Evolutionary conservation across 2,329 filamentous ascomycete genomes (phyloP).

Genomic region (Sclerotiophoma versabilis): DNA sequence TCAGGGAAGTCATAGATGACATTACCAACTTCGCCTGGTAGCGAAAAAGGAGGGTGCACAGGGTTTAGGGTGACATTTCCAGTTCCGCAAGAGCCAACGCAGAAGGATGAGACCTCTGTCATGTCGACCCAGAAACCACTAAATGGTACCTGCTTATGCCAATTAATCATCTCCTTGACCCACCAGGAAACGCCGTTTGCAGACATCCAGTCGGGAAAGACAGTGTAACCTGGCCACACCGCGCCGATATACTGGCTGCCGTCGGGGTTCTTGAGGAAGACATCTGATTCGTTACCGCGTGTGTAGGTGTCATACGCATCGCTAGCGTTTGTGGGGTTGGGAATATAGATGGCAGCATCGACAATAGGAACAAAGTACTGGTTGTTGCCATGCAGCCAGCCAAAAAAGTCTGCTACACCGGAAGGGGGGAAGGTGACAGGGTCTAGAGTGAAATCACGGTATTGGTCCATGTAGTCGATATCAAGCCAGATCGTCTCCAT

Average conservation of each 20-base stretch:
- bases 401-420: constrained; percentile 60
- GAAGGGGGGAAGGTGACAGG: constrained; percentile 58
- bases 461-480: constrained; percentile 52
- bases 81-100: constrained; percentile 74
- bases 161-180: constrained; percentile 61
- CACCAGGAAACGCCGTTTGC: constrained; percentile 66
- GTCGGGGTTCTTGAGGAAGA: constrained; percentile 63
- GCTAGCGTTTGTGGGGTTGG: constrained; percentile 71
- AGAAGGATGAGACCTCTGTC: constrained; percentile 69
- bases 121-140: constrained; percentile 68
- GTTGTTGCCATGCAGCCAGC: constrained; percentile 59
- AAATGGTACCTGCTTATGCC: constrained; percentile 61
- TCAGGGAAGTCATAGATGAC: constrained; percentile 70
- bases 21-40: constrained; percentile 70
- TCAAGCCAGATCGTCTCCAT: constrained; percentile 57
- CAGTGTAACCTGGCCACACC: constrained; percentile 67
- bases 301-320: constrained; percentile 64
- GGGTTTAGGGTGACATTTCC: constrained; percentile 71
- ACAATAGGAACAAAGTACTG: constrained; percentile 69
- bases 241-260: constrained; percentile 63
- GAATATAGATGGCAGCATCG: constrained; percentile 72
- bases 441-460: constrained; percentile 67
- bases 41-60: constrained; percentile 68
- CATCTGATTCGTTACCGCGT: constrained; percentile 57
- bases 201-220: constrained; percentile 68